Evolutionary conservation across 768 basidiomycete genomes (phyloP).

Genomic region (Suillus plorans): DNA sequence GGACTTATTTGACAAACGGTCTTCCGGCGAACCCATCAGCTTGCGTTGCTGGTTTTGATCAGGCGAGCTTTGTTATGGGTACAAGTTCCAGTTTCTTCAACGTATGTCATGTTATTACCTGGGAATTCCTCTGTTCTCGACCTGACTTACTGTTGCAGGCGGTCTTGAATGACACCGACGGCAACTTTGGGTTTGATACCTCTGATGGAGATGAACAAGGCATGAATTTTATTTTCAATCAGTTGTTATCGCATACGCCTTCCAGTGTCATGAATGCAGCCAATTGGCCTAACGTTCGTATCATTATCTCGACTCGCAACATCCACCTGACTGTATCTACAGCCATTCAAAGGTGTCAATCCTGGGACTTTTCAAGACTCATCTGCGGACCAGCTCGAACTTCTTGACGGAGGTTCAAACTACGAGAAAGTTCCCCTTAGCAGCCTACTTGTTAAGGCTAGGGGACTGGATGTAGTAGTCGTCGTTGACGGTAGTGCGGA

Average conservation of each 20-base stretch:
- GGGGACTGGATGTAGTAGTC: conserved; percentile 72
- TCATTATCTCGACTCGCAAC: neutral
- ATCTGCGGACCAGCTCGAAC: conserved; percentile 49
- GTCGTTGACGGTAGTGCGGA: conserved; percentile 71
- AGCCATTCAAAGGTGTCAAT: conserved; percentile 55
- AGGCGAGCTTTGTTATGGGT: conserved; percentile 72
- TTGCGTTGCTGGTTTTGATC: conserved; percentile 77
- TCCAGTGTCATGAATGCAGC: conserved; percentile 49
- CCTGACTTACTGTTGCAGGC: conserved; percentile 34
- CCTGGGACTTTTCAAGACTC: conserved; percentile 52
- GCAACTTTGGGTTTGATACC: conserved; percentile 38
- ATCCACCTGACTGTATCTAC: conserved; percentile 8
- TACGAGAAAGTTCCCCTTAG: conserved; percentile 69
- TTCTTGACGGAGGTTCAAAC: conserved; percentile 74
- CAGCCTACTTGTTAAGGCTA: conserved; percentile 66
- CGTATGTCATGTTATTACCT: conserved; percentile 30
- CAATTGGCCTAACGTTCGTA: conserved; percentile 59
- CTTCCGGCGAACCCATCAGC: conserved; percentile 49
- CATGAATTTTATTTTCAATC: conserved; percentile 48
- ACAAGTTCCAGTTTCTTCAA: conserved; percentile 72
- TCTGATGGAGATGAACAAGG: conserved; percentile 33
- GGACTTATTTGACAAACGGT: conserved; percentile 63
- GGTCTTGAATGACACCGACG: conserved; percentile 45
- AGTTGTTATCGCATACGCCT: conserved; percentile 48
- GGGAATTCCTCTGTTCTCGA: neutral